Base-by-base conservation (phyloP, 106 monocot genomes). In the Allium sativum region DNA sequence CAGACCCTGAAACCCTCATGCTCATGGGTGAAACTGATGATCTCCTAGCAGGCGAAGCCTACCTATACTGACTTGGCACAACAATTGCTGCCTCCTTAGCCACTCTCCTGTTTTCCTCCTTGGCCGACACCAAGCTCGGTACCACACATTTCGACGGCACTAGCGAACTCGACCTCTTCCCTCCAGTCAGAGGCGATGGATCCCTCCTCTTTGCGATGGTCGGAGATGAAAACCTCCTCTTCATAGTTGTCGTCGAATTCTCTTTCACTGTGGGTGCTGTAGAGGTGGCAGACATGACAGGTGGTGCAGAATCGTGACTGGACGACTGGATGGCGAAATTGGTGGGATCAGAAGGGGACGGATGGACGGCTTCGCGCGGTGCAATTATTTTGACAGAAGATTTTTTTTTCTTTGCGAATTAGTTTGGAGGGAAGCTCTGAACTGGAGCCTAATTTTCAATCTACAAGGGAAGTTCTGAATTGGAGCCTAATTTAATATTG, bases 1-100 rank as follows among this genome's bases (percentile, higher is more conserved):
- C 56, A 13, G 65, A 57, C 0, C 72, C 81, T 0, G 90, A 90
- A 10, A 86, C 58, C 65, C 94, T 71, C 48, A 89, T 57, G n/a
- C 71, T 77, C 12, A 73, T 84, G 0, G 95, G 95, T 1, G 95
- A 96, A 59, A 76, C 53, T 1, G 84, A 79, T 10, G 56, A 56
- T 40, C 84, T 72, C 72, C 82, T 77, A 56, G 69, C 75, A 0
- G 91, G 91, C 0, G 88, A 88, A 2, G 91, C 91, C 57, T 92
- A 84, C 55, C 96, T 67, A 72, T 88, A 98, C 84, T 91, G 79
- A 12, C 91, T 91, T 9, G 96, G 91, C 18, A 98, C 96, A 7
- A 98, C 73, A 18, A 98, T 98, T 10, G 88, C 87, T 11, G 91
- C 84, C 73, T 92, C 91, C 70, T 73, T 87, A 44, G 85, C 69